Percentiles rank a stretch among this genome's conserved stretches.
phyloP scores from a whole-genome alignment of 1,284 basidiomycete genomes.

The Irpex sp. region DNA sequence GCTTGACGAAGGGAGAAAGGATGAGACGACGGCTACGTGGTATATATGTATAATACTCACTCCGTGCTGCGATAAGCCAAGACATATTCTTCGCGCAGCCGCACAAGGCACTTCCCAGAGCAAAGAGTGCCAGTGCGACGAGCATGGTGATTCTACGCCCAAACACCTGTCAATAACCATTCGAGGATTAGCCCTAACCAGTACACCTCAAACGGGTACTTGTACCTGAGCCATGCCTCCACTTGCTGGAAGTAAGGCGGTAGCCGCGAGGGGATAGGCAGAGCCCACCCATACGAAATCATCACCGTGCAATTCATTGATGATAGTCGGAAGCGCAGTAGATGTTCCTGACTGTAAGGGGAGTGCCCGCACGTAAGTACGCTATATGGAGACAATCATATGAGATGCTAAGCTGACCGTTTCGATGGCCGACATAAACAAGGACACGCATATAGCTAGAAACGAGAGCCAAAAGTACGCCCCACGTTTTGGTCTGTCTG shows the following conservation, averaged over 20 bases:
- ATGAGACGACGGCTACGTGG: neutral
- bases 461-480: no score
- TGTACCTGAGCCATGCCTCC: constrained; percentile 12
- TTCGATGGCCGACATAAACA: neutral
- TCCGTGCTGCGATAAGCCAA: constrained; percentile 9
- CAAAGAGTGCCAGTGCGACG: constrained; percentile 3
- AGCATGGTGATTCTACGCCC: constrained; percentile 4
- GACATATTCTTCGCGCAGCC: constrained; percentile 5
- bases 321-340: constrained; percentile 12
- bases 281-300: constrained; percentile 14
- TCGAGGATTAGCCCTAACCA: neutral
- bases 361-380: no score
- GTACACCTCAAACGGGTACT: neutral
- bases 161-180: constrained; percentile 1
- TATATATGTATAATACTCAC: neutral
- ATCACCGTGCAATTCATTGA: constrained; percentile 8
- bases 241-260: constrained; percentile 8
- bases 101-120: constrained; percentile 6
- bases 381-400: no score
- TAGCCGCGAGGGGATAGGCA: constrained; percentile 12
- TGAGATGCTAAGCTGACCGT: neutral
- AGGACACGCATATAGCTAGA: no score
- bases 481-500: no score
- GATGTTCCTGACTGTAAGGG: constrained; percentile 7
- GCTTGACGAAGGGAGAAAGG: constrained; percentile 19